A percentile compares a stretch with the other conserved stretches of the same genome.
Evolutionary conservation across 192 early-diverging fungal genomes (phyloP).

Genomic region (Coemansia sp.): DNA sequence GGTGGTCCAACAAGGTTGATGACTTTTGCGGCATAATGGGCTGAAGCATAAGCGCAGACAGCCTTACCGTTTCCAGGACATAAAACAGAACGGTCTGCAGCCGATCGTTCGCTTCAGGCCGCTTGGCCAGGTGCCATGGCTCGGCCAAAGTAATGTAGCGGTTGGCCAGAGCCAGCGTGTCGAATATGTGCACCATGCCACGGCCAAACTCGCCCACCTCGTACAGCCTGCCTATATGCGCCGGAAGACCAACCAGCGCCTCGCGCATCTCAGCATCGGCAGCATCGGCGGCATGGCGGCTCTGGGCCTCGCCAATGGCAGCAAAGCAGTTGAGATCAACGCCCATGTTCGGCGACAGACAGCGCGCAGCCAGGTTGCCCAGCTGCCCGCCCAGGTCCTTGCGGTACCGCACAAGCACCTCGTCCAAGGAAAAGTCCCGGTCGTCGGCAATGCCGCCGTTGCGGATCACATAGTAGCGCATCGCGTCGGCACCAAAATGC

Average conservation of each 20-base stretch:
- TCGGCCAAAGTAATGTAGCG: slow-evolving; percentile 63
- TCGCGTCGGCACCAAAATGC: slow-evolving; percentile 77
- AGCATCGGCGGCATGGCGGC: neutral
- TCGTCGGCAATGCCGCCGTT: slow-evolving; percentile 89
- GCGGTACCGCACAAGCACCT: slow-evolving; percentile 66
- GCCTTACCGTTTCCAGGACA: slow-evolving; percentile 70
- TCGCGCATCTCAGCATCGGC: slow-evolving; percentile 7
- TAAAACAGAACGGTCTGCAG: slow-evolving; percentile 70
- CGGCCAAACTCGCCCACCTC: slow-evolving; percentile 62
- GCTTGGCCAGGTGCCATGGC: slow-evolving; percentile 80
- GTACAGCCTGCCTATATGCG: slow-evolving; percentile 38
- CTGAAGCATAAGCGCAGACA: slow-evolving; percentile 72
- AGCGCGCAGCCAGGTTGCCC: slow-evolving; percentile 77
- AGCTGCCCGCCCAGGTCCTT: slow-evolving; percentile 80
- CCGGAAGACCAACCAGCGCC: slow-evolving; percentile 15
- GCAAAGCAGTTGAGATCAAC: slow-evolving; percentile 31
- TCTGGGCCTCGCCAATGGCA: slow-evolving; percentile 13
- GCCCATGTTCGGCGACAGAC: slow-evolving; percentile 51
- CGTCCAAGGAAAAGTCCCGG: slow-evolving; percentile 70
- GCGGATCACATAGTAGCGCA: slow-evolving; percentile 87
- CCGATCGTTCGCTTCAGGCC: slow-evolving; percentile 25
- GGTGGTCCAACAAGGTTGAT: slow-evolving; percentile 59
- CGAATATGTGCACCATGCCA: slow-evolving; percentile 62
- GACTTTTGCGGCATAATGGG: slow-evolving; percentile 85
- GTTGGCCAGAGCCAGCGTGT: slow-evolving; percentile 69